Conservation (phyloP, 2,329 filamentous ascomycete species). For the Atkinsonella hypoxylon region DNA sequence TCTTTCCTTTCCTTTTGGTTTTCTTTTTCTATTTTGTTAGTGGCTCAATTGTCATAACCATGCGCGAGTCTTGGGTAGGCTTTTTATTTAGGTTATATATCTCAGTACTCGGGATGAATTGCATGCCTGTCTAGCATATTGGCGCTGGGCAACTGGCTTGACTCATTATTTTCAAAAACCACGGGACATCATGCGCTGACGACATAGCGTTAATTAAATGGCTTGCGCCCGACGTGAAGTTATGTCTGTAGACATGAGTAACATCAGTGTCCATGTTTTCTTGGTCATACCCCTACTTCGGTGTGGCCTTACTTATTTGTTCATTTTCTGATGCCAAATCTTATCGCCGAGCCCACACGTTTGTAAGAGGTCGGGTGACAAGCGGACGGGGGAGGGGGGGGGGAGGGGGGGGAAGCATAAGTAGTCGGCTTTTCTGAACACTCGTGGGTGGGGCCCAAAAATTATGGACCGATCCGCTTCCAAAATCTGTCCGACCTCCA, state of each 20-base stretch:
- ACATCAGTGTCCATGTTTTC: no score
- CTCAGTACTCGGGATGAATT: neutral
- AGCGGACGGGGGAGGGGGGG: no score
- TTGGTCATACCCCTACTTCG: no score
- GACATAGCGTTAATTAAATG: neutral
- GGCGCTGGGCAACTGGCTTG: neutral
- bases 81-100: neutral
- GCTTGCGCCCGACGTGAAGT: neutral
- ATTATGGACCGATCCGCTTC: neutral
- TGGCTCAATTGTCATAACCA: neutral
- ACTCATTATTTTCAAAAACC: neutral
- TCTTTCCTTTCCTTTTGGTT: neutral
- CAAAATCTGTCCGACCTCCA: neutral
- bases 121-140: neutral
- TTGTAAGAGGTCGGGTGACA: no score
- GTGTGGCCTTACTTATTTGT: no score
- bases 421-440: no score
- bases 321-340: neutral
- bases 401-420: no score
- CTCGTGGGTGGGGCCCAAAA: neutral
- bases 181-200: neutral
- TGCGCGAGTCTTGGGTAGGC: neutral
- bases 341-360: conserved; percentile 12
- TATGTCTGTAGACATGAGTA: neutral
- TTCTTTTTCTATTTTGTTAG: neutral